Base-by-base conservation (phyloP, 129 eudicot species). In the Tagetes patula region DNA sequence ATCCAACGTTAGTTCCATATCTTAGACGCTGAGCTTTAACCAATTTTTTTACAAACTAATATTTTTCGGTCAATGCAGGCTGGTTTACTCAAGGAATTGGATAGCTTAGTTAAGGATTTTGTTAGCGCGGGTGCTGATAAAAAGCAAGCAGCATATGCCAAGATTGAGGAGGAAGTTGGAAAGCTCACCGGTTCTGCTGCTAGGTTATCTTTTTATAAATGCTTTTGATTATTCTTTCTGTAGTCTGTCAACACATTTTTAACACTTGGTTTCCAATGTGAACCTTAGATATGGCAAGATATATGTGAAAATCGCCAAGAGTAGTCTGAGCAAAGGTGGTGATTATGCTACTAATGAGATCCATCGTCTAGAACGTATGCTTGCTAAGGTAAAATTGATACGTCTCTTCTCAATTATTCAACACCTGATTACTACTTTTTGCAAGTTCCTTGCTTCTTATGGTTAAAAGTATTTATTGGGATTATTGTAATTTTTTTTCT, bases 171-270 rank as follows among this genome's bases (percentile, higher is more conserved):
- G 65, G 83, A 73, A 60, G 79, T 74, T 69, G 86, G 65, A 41
- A 95, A 91, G 85, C 94, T 95, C 71, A 77, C 85, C 10, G 97
- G 96, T 59, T 83, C 97, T 65, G 37, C 91, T 71, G 91, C 96
- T 59, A 91, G 92, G 99, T 95, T 66, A 45, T 30, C 41, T 55
- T 11, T 32, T 30, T 12, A 74, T 50, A 5, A 67, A 56, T 48
- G 48, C 20, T 58, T 38, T 31, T 59, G 36, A 27, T 60, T 70
- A 42, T 40, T 55, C 11, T 32, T 69, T 33, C 30, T 38, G 55
- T 59, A 72, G n/a, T 32, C n/a, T 60, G 54, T 39, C 32, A 64
- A 50, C 58, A 70, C 4, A 8, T 71, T 70, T 66, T 66, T 55
- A 5, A 64, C 58, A 36, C 42, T 32, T 53, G 67, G 50, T 39